phyloP scores from a whole-genome alignment of 1,284 basidiomycete species.

The Cryptococcus sp. region DNA sequence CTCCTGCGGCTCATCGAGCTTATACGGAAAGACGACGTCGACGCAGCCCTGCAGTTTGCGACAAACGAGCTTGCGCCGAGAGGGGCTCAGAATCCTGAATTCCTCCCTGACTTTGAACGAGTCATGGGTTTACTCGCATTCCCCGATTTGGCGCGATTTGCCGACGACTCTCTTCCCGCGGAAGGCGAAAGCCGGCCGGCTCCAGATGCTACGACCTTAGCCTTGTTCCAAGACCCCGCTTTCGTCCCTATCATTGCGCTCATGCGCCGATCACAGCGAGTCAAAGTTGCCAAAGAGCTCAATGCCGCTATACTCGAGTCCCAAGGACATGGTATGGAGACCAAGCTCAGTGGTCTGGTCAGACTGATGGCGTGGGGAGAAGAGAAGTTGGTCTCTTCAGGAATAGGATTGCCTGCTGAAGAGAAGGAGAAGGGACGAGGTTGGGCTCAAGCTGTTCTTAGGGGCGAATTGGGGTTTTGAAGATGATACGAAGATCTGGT shows the following conservation, averaged over 20 bases:
- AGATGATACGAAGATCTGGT: neutral
- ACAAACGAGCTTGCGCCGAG: slow-evolving; percentile 90
- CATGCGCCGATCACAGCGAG: slow-evolving; percentile 78
- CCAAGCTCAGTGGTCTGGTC: slow-evolving; percentile 83
- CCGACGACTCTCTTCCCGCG: slow-evolving; percentile 29
- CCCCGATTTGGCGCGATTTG: slow-evolving; percentile 57
- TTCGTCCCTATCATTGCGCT: slow-evolving; percentile 56
- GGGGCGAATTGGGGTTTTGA: slow-evolving; percentile 4
- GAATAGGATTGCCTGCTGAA: slow-evolving; percentile 26
- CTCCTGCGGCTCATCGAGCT: slow-evolving; percentile 93
- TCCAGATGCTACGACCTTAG: slow-evolving; percentile 27
- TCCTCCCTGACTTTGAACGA: slow-evolving; percentile 84
- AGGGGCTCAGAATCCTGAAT: slow-evolving; percentile 92
- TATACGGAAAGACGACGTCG: slow-evolving; percentile 77
- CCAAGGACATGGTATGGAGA: slow-evolving; percentile 86
- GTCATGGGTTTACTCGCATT: slow-evolving; percentile 96
- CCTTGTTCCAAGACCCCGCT: slow-evolving; percentile 38
- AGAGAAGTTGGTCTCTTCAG: slow-evolving; percentile 65
- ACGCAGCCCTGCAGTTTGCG: slow-evolving; percentile 84
- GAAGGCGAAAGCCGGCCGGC: slow-evolving; percentile 10
- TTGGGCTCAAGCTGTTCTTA: slow-evolving; percentile 33
- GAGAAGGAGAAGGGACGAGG: slow-evolving; percentile 27
- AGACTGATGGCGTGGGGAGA: slow-evolving; percentile 88
- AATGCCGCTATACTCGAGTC: slow-evolving; percentile 93
- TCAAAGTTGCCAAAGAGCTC: slow-evolving; percentile 86